Percentiles rank a stretch among this genome's conserved stretches.
Evolutionary conservation across 345 rosid genomes (phyloP).

Genomic region (Toxicodendron radicans): DNA sequence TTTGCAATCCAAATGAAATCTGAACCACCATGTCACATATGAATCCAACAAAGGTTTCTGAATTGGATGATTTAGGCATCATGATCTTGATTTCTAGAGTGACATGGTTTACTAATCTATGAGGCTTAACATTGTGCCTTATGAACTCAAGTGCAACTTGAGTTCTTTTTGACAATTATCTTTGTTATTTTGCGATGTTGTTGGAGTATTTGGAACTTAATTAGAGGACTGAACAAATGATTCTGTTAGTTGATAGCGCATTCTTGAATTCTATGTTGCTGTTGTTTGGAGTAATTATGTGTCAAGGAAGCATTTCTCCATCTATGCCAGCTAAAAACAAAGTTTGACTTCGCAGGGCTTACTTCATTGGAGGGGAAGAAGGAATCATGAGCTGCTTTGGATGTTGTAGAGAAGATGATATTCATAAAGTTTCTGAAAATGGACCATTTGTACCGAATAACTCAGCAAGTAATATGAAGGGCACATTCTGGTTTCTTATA

Average conservation of each 20-base stretch:
- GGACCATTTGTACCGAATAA: conserved; percentile 46
- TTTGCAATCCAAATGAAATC: no score
- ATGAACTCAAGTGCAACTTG: background rate
- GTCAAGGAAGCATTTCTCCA: background rate
- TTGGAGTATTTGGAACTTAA: background rate
- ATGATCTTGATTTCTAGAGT: background rate
- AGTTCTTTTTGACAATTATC: background rate
- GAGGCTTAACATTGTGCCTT: background rate
- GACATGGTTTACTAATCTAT: background rate
- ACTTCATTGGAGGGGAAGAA: conserved; percentile 23
- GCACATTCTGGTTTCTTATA: background rate
- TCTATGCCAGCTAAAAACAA: conserved; percentile 2
- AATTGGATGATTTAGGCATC: background rate
- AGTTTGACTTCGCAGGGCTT: background rate
- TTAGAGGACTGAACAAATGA: background rate
- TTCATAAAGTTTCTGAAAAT: conserved; percentile 47
- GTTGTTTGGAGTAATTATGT: background rate
- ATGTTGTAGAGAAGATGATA: conserved; percentile 62
- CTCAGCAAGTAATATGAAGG: conserved; percentile 39
- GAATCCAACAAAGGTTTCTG: background rate
- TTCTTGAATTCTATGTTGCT: background rate
- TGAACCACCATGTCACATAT: no score
- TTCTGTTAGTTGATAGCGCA: background rate
- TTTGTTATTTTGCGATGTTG: background rate
- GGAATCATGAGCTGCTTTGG: conserved; percentile 69